Base-by-base conservation (phyloP, 2,329 filamentous ascomycete species). In the Lasiodiplodia sp. region DNA sequence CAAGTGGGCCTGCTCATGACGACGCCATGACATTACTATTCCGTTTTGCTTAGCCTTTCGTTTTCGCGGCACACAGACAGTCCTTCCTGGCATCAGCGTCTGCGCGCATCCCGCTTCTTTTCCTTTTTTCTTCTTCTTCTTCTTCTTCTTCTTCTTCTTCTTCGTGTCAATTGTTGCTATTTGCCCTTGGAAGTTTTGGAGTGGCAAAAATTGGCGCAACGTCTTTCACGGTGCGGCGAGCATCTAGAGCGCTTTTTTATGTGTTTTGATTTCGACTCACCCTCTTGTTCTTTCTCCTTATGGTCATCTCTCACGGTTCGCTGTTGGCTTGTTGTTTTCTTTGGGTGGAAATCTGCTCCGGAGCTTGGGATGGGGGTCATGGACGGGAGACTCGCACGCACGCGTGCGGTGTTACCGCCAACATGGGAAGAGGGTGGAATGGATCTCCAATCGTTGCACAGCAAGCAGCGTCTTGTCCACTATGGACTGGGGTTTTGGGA, bases 1-100 rank as follows among this genome's bases (percentile, higher is more conserved):
- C 60, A 52, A 47, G 38, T 52, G 16, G 56, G 55, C 55, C 65
- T 52, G 65, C 65, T 67, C 65, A 67, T 38, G 65, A 67, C 44
- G 65, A 67, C 44, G 65, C 53, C 44, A 67, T 47, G 65, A 67
- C 65, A 60, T 58, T 58, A 37, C n/a, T 67, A 67, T 58, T 56
- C 44, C 38, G 49, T 21, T 38, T 52, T 23, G 10, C 58, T 67
- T 31, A 25, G 10, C n/a, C 34, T 57, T 37, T 37, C 23, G 23
- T 51, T 58, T 51, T 67, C 16, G 2, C 12, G 11, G 52, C 63
- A 55, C 52, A 66, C 64, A 49, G 52, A 57, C 52, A 47, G 51
- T 57, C 51, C 52, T 66, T 66, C 55, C 64, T 25, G 52, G 52
- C 38, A 56, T 57, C 40, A 47, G 53, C 37, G 64, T 66, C 52